Percentiles rank a stretch among this genome's conserved stretches.
phyloP scores from a whole-genome alignment of 75 land plant species.

The Cupressus sempervirens region DNA sequence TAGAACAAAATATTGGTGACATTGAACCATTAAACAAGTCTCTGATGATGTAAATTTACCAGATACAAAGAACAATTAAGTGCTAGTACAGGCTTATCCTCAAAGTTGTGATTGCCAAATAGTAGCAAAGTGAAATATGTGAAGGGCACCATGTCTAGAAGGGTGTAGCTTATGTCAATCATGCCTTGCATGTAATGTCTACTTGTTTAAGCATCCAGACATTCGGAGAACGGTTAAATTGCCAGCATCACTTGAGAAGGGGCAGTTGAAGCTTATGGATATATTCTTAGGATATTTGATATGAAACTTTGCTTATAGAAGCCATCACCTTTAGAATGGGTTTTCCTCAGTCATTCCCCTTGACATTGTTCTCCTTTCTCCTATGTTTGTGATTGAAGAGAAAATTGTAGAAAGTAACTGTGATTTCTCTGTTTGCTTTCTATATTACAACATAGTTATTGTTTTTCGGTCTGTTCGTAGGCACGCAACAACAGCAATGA shows the following conservation, averaged over 20 bases:
- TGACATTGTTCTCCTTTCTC: background rate
- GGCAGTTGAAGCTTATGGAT: constrained; percentile 25
- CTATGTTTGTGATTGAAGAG: background rate
- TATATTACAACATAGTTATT: background rate
- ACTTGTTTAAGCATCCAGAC: constrained; percentile 74
- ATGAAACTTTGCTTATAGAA: background rate
- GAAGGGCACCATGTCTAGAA: constrained; percentile 78
- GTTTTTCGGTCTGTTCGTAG: background rate
- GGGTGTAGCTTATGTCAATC: constrained; percentile 48
- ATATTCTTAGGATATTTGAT: constrained; percentile 1
- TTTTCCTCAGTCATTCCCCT: background rate
- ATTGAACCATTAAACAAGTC: background rate
- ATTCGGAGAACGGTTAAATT: constrained; percentile 39
- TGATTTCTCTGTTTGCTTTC: background rate
- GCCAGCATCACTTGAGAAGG: constrained; percentile 59
- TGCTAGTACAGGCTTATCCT: constrained; percentile 74
- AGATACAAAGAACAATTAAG: constrained; percentile 29
- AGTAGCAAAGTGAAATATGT: constrained; percentile 93
- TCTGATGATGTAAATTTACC: constrained; percentile 11
- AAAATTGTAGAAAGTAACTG: background rate
- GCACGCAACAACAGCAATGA: too few relatives aligned
- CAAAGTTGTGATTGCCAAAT: constrained; percentile 72
- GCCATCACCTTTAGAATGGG: background rate
- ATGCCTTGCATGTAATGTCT: constrained; percentile 83
- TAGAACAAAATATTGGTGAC: constrained; percentile 7